These are phyloP conservation scores for Backusella mclennaniae DNA, from an alignment of 192 early-diverging fungal species.

Conservation along the genomic window DNA sequence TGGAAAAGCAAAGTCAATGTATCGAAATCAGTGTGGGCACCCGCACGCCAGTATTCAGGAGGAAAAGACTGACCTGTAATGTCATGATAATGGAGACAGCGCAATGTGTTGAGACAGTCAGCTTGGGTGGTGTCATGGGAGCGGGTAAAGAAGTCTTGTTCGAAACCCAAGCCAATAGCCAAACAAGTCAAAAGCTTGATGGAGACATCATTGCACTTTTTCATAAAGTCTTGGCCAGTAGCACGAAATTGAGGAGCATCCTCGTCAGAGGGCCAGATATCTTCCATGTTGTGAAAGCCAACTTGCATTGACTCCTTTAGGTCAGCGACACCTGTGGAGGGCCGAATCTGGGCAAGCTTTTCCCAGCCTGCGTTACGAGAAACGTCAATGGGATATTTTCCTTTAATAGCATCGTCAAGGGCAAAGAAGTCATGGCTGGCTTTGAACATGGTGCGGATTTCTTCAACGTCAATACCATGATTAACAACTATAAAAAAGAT, in stretches of 20 bases:
- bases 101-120: constrained; percentile 22
- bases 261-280: constrained; percentile 25
- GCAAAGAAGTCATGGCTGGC: constrained; percentile 24
- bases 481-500: constrained; percentile 17
- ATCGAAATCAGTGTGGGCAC: constrained; percentile 17
- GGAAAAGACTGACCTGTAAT: neutral
- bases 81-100: constrained; percentile 26
- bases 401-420: constrained; percentile 22
- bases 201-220: constrained; percentile 27
- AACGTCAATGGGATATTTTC: constrained; percentile 22
- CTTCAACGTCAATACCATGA: constrained; percentile 21
- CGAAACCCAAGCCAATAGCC: constrained; percentile 24
- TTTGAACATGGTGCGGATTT: constrained; percentile 25
- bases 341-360: constrained; percentile 18
- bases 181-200: constrained; percentile 15
- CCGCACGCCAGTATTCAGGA: constrained; percentile 7
- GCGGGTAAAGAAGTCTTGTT: constrained; percentile 23
- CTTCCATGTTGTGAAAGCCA: constrained; percentile 25
- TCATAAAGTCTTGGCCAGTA: constrained; percentile 14
- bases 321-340: constrained; percentile 19
- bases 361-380: constrained; percentile 29
- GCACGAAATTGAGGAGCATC: constrained; percentile 24
- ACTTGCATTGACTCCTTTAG: constrained; percentile 30
- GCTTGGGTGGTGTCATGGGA: constrained; percentile 25
- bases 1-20: constrained; percentile 28